Evolutionary conservation across 192 early-diverging fungal species (phyloP).

Genomic region (Podila horticola): DNA sequence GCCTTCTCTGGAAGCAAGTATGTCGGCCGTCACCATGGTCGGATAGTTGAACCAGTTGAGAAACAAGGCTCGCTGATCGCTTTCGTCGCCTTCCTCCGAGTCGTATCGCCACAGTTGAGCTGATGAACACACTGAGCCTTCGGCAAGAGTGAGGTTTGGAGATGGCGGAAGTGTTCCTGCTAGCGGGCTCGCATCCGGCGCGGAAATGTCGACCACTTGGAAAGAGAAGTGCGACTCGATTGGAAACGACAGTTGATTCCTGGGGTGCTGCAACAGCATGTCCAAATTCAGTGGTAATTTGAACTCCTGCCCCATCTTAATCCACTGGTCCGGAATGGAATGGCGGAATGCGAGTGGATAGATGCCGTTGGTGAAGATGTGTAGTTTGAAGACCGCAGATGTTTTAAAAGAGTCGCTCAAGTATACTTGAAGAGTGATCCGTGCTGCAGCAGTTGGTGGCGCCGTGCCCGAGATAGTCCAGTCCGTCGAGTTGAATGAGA

Average conservation of each 20-base stretch:
- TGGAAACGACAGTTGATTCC: not conserved
- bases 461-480: not conserved
- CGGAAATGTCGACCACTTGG: too few species aligned
- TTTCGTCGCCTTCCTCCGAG: not conserved
- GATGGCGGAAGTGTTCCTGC: too few species aligned
- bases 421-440: constrained; percentile 1
- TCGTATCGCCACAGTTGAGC: not conserved
- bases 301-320: not conserved
- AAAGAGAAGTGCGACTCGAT: not conserved
- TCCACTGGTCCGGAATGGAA: not conserved
- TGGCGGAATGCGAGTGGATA: not conserved
- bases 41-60: constrained; percentile 16
- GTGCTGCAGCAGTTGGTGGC: not conserved
- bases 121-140: too few species aligned
- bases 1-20: not conserved
- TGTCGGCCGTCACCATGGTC: not conserved
- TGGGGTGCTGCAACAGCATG: not conserved
- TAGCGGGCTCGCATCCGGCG: too few species aligned
- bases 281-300: not conserved
- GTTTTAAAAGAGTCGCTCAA: constrained; percentile 2
- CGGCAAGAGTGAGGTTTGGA: too few species aligned
- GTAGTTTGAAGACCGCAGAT: not conserved
- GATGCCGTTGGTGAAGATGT: not conserved
- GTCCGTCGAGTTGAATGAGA: not conserved
- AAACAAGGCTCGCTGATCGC: not conserved